phyloP scores from a whole-genome alignment of 2,329 filamentous ascomycete genomes.

The Neofusicoccum ribis region DNA sequence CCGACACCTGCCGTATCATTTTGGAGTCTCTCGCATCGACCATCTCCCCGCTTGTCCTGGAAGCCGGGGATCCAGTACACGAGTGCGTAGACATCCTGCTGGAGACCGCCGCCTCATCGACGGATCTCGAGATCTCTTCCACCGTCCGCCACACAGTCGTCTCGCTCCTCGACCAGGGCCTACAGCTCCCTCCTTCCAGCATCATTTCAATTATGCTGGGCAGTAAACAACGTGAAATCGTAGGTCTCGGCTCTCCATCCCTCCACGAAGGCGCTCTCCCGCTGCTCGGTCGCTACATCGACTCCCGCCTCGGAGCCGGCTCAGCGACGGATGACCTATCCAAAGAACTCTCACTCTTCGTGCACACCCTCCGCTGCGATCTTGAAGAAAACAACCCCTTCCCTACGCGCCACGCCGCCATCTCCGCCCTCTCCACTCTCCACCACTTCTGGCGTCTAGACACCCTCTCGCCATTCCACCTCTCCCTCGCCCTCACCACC shows the following conservation, averaged over 20 bases:
- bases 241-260: constrained; percentile 7
- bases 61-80: background rate
- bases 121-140: constrained; percentile 6
- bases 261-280: constrained; percentile 10
- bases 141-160: constrained; percentile 5
- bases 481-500: constrained; percentile 53
- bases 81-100: background rate
- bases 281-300: constrained; percentile 5
- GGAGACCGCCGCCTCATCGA: background rate
- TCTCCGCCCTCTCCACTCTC: constrained; percentile 54
- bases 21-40: background rate
- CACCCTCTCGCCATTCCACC: constrained; percentile 1
- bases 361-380: background rate
- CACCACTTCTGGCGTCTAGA: constrained; percentile 24
- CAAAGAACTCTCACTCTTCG: background rate
- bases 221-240: background rate
- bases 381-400: constrained; percentile 51
- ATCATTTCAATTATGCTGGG: background rate
- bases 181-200: background rate
- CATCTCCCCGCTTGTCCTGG: background rate
- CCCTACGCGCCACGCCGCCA: constrained; percentile 63
- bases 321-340: background rate
- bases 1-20: constrained; percentile 1
- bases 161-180: constrained; percentile 9
- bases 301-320: background rate